These are phyloP conservation scores for Picea sitchensis DNA, from an alignment of 75 land plant genomes.

Conservation along the genomic window DNA sequence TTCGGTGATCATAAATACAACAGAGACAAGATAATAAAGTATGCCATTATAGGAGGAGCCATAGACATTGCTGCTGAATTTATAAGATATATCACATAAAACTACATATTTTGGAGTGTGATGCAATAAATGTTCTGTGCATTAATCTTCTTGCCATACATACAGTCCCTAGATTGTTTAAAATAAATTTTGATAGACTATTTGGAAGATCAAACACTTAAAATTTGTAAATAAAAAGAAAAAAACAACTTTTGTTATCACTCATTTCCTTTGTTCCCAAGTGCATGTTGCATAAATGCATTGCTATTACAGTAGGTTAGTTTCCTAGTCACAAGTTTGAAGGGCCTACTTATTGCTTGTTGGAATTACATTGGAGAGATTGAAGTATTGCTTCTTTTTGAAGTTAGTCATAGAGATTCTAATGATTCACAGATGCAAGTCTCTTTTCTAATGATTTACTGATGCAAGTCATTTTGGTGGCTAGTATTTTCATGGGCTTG, in stretches of 20 bases:
- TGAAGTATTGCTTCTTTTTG: no score
- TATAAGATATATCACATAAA: conserved; percentile 43
- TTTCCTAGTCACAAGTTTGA: not conserved
- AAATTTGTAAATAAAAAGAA: not conserved
- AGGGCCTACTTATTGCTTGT: no score
- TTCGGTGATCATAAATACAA: conserved; percentile 33
- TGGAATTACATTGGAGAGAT: not conserved
- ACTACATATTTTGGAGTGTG: not conserved
- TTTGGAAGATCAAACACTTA: not conserved
- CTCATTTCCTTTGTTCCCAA: not conserved
- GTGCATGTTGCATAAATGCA: not conserved
- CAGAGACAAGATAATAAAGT: conserved; percentile 49
- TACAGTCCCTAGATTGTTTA: not conserved
- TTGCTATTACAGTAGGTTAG: not conserved
- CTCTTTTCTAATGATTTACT: not conserved
- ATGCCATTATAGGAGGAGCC: conserved; percentile 81
- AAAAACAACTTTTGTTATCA: not conserved
- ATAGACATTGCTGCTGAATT: conserved; percentile 77
- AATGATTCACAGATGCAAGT: not conserved
- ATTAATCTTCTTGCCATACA: not conserved
- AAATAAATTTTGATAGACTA: not conserved
- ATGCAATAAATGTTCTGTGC: not conserved
- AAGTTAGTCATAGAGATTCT: not conserved
- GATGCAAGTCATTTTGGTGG: no score
- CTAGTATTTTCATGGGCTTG: no score